A percentile compares a stretch with the other conserved stretches of the same genome.
Evolutionary conservation across 2,329 filamentous ascomycete genomes (phyloP).

Genomic region (Colletotrichum sp.): DNA sequence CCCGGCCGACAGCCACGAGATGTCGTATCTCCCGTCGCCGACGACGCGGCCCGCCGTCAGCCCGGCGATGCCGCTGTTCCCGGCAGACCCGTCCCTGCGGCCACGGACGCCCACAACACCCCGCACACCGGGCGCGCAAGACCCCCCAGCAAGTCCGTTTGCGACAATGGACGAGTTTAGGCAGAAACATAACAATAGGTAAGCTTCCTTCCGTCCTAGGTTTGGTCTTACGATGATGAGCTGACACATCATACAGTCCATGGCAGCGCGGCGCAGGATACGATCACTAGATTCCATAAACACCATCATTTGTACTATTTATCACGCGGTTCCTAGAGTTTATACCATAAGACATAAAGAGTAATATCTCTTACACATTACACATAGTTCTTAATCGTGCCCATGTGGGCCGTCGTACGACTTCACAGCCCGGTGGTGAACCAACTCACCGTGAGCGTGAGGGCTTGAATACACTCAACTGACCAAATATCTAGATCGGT

Average conservation of each 20-base stretch:
- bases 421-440: neutral
- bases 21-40: slow-evolving; percentile 6
- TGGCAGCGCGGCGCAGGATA: slow-evolving; percentile 18
- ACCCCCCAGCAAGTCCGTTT: slow-evolving; percentile 8
- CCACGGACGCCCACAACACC: neutral
- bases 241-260: neutral
- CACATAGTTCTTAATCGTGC: neutral
- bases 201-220: rapidly evolving
- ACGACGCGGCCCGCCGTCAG: slow-evolving; percentile 3
- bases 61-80: slow-evolving; percentile 14
- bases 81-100: neutral
- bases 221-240: rapidly evolving
- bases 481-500: neutral
- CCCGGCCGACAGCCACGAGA: neutral
- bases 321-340: neutral
- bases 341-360: neutral
- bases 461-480: neutral
- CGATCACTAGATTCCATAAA: slow-evolving; percentile 1
- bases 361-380: neutral
- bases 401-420: rapidly evolving
- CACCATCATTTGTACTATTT: neutral
- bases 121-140: neutral
- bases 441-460: neutral
- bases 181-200: slow-evolving; percentile 14
- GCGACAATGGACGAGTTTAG: slow-evolving; percentile 11